Evolutionary conservation across 257 asterid genomes (phyloP).

Genomic region (Nicotiana knightiana): DNA sequence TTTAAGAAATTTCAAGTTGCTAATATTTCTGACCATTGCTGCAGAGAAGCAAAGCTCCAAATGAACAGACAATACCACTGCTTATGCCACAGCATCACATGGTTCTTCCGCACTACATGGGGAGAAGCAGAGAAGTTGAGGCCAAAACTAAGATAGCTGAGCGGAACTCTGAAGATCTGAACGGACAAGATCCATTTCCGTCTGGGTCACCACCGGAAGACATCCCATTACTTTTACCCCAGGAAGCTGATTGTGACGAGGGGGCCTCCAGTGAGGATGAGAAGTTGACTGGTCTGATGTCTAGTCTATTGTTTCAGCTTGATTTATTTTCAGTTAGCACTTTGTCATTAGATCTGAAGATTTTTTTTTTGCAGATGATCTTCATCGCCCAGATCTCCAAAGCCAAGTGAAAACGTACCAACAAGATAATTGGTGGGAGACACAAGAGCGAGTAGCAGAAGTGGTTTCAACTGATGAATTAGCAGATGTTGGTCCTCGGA

Average conservation of each 20-base stretch:
- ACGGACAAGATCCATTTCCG: conserved; percentile 45
- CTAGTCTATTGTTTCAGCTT: conserved; percentile 17
- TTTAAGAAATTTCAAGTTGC: conserved; percentile 13
- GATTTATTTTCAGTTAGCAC: conserved; percentile 13
- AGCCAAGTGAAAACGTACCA: conserved; percentile 16
- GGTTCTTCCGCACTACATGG: conserved; percentile 98
- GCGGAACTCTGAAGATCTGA: conserved; percentile 24
- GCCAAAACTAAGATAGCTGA: conserved; percentile 33
- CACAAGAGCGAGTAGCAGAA: conserved; percentile 44
- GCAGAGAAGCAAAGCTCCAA: conserved; percentile 89
- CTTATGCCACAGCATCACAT: conserved; percentile 96
- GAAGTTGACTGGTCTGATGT: conserved; percentile 26
- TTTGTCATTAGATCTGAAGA: conserved; percentile 14
- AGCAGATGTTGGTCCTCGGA: conserved; percentile 65
- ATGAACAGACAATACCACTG: conserved; percentile 78
- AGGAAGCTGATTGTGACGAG: conserved; percentile 52
- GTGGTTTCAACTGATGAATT: conserved; percentile 40
- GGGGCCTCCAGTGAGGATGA: conserved; percentile 25
- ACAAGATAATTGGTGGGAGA: conserved; percentile 43
- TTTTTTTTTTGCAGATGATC: conserved; percentile 13
- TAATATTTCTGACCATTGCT: conserved; percentile 21
- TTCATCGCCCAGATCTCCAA: conserved; percentile 18
- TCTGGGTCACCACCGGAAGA: conserved; percentile 66
- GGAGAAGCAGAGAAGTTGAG: conserved; percentile 51
- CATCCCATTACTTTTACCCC: conserved; percentile 87